phyloP scores from a whole-genome alignment of 1,139 yeast genomes.

The Geotrichum fermentans region DNA sequence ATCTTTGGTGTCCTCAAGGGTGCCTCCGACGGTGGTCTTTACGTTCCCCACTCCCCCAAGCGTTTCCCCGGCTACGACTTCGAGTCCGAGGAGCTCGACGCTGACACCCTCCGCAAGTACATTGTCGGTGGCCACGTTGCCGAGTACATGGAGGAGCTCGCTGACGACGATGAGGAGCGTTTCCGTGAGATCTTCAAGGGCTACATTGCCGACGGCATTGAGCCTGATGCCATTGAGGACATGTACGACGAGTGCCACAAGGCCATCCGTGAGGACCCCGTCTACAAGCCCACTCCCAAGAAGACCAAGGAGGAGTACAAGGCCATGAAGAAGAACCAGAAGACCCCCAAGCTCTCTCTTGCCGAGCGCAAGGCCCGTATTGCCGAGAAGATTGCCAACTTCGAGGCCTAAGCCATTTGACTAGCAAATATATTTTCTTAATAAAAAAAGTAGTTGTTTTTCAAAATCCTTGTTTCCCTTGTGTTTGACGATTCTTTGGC shows the following conservation, averaged over 20 bases:
- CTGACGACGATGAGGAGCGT: slow-evolving; percentile 99
- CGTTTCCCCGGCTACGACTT: slow-evolving; percentile 99
- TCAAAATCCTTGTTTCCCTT: too few relatives aligned
- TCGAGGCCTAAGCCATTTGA: slow-evolving; percentile 1
- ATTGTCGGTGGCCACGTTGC: slow-evolving; percentile 99
- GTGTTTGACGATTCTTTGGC: too few relatives aligned
- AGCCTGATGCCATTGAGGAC: slow-evolving; percentile 96
- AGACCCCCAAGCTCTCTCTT: slow-evolving; percentile 78
- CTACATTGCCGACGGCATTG: slow-evolving; percentile 95
- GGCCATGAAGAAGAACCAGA: slow-evolving; percentile 93
- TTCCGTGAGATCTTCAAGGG: slow-evolving; percentile 94
- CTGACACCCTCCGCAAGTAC: slow-evolving; percentile 97
- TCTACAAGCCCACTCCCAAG: slow-evolving; percentile 79
- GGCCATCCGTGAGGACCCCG: slow-evolving; percentile 93
- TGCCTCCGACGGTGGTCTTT: slow-evolving; percentile 99
- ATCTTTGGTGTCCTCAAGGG: slow-evolving; percentile 99
- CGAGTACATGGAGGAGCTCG: slow-evolving; percentile 99
- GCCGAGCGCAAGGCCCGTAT: slow-evolving; percentile 88
- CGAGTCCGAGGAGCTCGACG: slow-evolving; percentile 96
- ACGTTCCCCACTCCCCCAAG: slow-evolving; percentile 98
- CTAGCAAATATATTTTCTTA: background rate
- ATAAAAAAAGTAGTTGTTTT: too few relatives aligned
- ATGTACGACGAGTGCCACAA: slow-evolving; percentile 92
- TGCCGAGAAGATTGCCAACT: slow-evolving; percentile 77
- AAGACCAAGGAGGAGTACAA: slow-evolving; percentile 98